phyloP scores from a whole-genome alignment of 768 basidiomycete species.

The Rubroboletus satanas region DNA sequence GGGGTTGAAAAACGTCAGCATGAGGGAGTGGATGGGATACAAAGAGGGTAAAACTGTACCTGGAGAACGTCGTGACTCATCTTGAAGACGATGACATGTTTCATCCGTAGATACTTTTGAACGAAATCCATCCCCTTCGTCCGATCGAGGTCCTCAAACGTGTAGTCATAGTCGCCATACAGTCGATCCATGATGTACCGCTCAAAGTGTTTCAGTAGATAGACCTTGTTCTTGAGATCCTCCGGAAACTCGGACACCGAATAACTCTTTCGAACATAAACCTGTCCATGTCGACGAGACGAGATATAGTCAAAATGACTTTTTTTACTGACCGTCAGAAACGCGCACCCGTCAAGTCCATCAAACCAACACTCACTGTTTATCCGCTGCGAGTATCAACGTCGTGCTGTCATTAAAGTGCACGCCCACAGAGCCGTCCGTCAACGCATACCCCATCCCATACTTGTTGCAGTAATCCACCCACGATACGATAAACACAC shows the following conservation, averaged over 20 bases:
- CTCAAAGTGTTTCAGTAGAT: slow-evolving; percentile 91
- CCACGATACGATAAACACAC: slow-evolving; percentile 96
- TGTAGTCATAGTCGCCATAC: slow-evolving; percentile 81
- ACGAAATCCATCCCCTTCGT: slow-evolving; percentile 92
- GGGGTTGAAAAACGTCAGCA: neutral
- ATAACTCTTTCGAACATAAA: slow-evolving; percentile 70
- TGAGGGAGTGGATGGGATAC: neutral
- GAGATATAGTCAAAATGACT: slow-evolving; percentile 87
- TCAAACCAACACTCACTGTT: slow-evolving; percentile 53
- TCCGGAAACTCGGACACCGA: slow-evolving; percentile 69
- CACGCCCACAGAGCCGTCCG: slow-evolving; percentile 91
- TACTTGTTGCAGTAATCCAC: slow-evolving; percentile 99
- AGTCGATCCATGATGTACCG: slow-evolving; percentile 90
- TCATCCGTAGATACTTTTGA: slow-evolving; percentile 93
- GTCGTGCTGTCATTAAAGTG: slow-evolving; percentile 96
- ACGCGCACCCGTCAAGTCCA: neutral
- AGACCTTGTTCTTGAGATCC: slow-evolving; percentile 86
- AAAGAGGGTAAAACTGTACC: slow-evolving; percentile 39
- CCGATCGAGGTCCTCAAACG: slow-evolving; percentile 63
- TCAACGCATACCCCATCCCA: slow-evolving; percentile 98
- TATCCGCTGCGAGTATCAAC: slow-evolving; percentile 80
- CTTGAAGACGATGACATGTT: slow-evolving; percentile 95
- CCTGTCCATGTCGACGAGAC: slow-evolving; percentile 58
- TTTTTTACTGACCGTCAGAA: neutral
- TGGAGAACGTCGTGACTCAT: slow-evolving; percentile 94